These are phyloP conservation scores for Alectoria sarmentosa DNA, from an alignment of 495 filamentous ascomycete genomes.

Conservation along the genomic window DNA sequence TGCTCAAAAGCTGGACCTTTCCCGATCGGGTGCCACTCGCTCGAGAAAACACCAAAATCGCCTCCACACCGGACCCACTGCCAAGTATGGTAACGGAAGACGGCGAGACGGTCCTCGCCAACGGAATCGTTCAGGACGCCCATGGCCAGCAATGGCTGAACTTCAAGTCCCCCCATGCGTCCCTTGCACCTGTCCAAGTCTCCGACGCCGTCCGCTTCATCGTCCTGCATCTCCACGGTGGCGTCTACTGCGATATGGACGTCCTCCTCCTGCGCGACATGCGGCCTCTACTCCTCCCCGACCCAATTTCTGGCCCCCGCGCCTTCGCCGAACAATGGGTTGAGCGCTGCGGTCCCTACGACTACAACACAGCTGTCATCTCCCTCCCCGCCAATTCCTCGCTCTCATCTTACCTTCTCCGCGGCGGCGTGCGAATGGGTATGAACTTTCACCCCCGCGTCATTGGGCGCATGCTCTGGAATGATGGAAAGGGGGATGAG, in stretches of 20 bases:
- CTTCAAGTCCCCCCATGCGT: neutral
- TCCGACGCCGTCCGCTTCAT: slow-evolving; percentile 48
- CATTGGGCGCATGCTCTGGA: slow-evolving; percentile 50
- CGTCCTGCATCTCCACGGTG: slow-evolving; percentile 48
- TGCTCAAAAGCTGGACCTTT: slow-evolving; percentile 46
- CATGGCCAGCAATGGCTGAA: slow-evolving; percentile 30
- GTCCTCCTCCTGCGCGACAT: slow-evolving; percentile 50
- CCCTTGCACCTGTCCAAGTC: slow-evolving; percentile 36
- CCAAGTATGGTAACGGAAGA: slow-evolving; percentile 40
- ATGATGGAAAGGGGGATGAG: slow-evolving; percentile 45
- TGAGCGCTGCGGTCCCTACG: slow-evolving; percentile 44
- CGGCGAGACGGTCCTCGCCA: slow-evolving; percentile 49
- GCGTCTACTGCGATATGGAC: slow-evolving; percentile 53
- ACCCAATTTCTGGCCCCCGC: slow-evolving; percentile 33
- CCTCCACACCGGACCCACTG: neutral
- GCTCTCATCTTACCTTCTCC: slow-evolving; percentile 47
- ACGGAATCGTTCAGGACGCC: slow-evolving; percentile 53
- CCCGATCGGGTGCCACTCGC: slow-evolving; percentile 47
- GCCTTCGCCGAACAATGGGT: slow-evolving; percentile 53
- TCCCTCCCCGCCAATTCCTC: slow-evolving; percentile 49
- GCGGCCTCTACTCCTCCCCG: slow-evolving; percentile 44
- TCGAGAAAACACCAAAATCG: neutral
- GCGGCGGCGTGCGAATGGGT: slow-evolving; percentile 51
- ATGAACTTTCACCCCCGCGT: slow-evolving; percentile 52
- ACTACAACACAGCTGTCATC: slow-evolving; percentile 54